Evolutionary conservation across 495 filamentous ascomycete genomes (phyloP).

Genomic region (Penicillium crystallinum): DNA sequence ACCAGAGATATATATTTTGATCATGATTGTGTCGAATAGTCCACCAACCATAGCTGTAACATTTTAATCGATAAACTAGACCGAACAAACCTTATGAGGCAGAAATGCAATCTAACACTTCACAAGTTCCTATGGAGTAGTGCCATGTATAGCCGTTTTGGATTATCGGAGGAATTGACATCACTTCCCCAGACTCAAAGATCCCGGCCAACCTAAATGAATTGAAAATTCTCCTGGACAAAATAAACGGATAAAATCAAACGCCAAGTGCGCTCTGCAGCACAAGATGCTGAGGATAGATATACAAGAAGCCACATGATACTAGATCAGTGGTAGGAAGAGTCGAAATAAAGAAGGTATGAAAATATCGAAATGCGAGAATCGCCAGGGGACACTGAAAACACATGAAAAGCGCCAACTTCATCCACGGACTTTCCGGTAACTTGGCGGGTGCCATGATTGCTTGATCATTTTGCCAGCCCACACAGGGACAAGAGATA

Average conservation of each 20-base stretch:
- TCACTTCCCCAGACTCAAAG: not conserved
- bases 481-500: conserved; percentile 82
- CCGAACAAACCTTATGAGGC: no score
- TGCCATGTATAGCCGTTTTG: not conserved
- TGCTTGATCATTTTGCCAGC: conserved; percentile 76
- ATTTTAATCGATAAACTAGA: no score
- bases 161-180: not conserved
- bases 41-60: no score
- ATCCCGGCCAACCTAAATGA: not conserved
- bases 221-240: not conserved
- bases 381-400: not conserved
- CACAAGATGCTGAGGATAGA: not conserved
- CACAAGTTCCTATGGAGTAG: no score
- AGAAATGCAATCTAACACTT: no score
- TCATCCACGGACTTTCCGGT: conserved; percentile 80
- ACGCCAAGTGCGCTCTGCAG: not conserved
- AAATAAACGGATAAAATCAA: not conserved
- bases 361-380: not conserved
- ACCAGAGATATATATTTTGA: no score
- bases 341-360: not conserved
- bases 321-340: not conserved
- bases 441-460: conserved; percentile 86
- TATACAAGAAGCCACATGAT: conserved; percentile 1
- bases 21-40: no score
- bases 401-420: not conserved